Evolutionary conservation across 1,284 basidiomycete genomes (phyloP).

Genomic region (Pascua guehoae): DNA sequence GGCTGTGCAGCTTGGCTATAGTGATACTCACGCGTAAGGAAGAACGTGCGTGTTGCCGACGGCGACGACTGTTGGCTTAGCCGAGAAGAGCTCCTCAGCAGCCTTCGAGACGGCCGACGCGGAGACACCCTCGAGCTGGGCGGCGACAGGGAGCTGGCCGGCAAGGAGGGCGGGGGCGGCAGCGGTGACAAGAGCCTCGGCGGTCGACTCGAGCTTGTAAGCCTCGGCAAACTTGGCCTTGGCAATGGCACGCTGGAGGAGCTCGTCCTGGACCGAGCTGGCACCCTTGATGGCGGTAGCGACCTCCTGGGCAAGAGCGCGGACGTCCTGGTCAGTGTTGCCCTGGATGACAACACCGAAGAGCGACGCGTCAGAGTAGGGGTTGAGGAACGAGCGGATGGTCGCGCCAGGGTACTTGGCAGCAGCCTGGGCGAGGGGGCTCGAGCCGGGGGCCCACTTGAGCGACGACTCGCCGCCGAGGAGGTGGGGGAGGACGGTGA

Average conservation of each 20-base stretch:
- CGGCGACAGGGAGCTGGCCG: conserved; percentile 55
- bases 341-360: conserved; percentile 68
- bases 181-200: conserved; percentile 61
- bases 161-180: conserved; percentile 57
- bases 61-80: conserved; percentile 79
- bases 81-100: conserved; percentile 46
- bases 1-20: too few species aligned
- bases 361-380: conserved; percentile 84
- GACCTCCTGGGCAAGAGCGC: conserved; percentile 59
- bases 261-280: conserved; percentile 61
- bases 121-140: conserved; percentile 63
- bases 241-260: conserved; percentile 71
- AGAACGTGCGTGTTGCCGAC: conserved; percentile 72
- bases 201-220: conserved; percentile 60
- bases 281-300: conserved; percentile 64
- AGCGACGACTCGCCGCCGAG: conserved; percentile 67
- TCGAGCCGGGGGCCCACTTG: conserved; percentile 76
- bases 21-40: conserved; percentile 61
- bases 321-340: conserved; percentile 42
- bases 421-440: conserved; percentile 59
- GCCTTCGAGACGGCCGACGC: conserved; percentile 60
- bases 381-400: conserved; percentile 69
- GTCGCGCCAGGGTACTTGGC: conserved; percentile 49
- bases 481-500: conserved; percentile 72
- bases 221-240: conserved; percentile 84